Conservation (phyloP, 768 basidiomycete genomes). For the Hebeloma cylindrosporum region DNA sequence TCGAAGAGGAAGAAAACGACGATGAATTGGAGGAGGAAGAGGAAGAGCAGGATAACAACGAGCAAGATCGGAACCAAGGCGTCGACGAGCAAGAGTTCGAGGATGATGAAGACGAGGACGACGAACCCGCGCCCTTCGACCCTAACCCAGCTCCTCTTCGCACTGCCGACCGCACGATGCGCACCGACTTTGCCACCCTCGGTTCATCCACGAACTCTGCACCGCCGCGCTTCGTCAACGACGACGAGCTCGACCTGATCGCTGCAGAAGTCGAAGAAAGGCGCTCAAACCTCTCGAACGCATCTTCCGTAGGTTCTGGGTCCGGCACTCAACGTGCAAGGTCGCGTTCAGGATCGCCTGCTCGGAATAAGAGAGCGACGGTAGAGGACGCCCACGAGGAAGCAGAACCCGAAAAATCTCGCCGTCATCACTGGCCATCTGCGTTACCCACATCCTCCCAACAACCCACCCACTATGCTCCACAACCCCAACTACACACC, state of each 20-base stretch:
- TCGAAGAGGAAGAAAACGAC: slow-evolving; percentile 25
- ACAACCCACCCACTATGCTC: no score
- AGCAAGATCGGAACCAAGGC: slow-evolving; percentile 27
- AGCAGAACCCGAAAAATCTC: slow-evolving; percentile 5
- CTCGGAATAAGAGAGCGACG: slow-evolving; percentile 12
- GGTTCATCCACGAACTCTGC: slow-evolving; percentile 37
- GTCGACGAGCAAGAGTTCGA: slow-evolving; percentile 31
- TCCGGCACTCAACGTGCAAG: slow-evolving; percentile 3
- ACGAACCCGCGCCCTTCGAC: slow-evolving; percentile 37
- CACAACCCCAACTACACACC: no score
- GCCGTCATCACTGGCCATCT: background rate
- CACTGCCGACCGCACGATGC: slow-evolving; percentile 45
- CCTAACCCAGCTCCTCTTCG: slow-evolving; percentile 23
- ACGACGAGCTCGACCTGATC: slow-evolving; percentile 62
- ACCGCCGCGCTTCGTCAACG: slow-evolving; percentile 44
- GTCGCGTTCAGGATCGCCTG: slow-evolving; percentile 11
- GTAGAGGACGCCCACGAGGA: slow-evolving; percentile 23
- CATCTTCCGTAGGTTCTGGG: no score
- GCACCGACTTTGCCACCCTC: slow-evolving; percentile 54
- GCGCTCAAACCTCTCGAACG: slow-evolving; percentile 43
- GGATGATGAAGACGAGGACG: slow-evolving; percentile 28
- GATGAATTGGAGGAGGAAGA: slow-evolving; percentile 30
- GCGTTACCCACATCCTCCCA: no score
- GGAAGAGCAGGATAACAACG: slow-evolving; percentile 15
- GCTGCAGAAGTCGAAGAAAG: slow-evolving; percentile 67